Base-by-base conservation (phyloP, 1,139 yeast species). In the Geotrichum candidum region DNA sequence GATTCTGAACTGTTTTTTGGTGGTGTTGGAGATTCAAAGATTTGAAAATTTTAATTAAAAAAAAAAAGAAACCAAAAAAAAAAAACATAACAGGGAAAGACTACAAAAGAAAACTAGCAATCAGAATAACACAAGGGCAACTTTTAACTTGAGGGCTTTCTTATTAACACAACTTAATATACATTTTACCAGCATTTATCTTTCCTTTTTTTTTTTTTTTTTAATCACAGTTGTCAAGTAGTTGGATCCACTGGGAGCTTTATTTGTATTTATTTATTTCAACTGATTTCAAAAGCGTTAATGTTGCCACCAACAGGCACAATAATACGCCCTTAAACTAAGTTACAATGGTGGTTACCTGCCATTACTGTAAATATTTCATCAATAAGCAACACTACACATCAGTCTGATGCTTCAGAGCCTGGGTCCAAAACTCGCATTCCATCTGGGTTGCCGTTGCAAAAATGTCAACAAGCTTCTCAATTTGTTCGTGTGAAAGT, bases 401-500 rank as follows among this genome's bases (percentile, higher is more conserved):
- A 31, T 31, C 11, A 25, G 25, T 7, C 38, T 29, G 10, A n/a
- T 33, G 25, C 18, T 61, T 83, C 56, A 71, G 62, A 2, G 74
- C 73, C 50, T 67, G 66, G 67, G 80, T 79, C 95, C 95, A 88
- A 70, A 88, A 88, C 31, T 76, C 78, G 31, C 82, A 77, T 70
- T 88, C 95, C 63, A 87, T 76, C 57, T 73, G 69, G 27, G 87
- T 80, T 3, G 86, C 90, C 31, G 80, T 78, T 51, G 80, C 81
- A 69, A 86, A 88, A 23, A 87, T 82, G 29, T 80, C 80, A 1
- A 85, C 81, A 60, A 87, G 75, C 62, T 80, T 78, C 23, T 83
- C 80, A n/a, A 82, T 57, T 64, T 85, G 76, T 35, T 75, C 72
- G 27, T 74, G 68, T 29, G 80, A 75, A 51, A 72, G 73, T 38